Conservation (phyloP, 108 stramenopile genomes). For the Discostella stelligeroides region DNA sequence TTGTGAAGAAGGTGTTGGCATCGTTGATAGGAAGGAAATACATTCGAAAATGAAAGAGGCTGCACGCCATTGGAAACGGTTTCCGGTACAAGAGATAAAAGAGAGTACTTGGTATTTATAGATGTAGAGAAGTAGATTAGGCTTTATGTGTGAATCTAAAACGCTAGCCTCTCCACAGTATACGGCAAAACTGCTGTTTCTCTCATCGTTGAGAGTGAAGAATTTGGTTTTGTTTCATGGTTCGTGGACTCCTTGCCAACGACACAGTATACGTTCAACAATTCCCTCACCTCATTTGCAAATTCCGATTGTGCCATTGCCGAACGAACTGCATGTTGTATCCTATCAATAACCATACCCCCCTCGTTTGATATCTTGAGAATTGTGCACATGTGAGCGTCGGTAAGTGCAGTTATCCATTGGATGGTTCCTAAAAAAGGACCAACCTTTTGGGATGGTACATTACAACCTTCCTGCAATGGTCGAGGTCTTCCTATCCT, state of each 20-base stretch:
- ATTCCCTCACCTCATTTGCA: constrained; percentile 41
- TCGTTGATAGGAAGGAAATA: constrained; percentile 37
- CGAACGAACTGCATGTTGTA: constrained; percentile 37
- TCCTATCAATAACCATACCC: constrained; percentile 32
- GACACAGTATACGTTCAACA: constrained; percentile 12
- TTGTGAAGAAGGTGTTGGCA: background rate
- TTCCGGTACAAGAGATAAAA: constrained; percentile 50
- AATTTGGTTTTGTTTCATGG: background rate
- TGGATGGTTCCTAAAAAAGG: constrained; percentile 35
- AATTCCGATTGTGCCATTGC: constrained; percentile 38
- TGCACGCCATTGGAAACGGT: constrained; percentile 42
- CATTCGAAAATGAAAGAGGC: constrained; percentile 38
- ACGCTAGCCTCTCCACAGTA: constrained; percentile 41
- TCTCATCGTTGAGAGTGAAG: background rate
- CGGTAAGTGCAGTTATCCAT: constrained; percentile 50
- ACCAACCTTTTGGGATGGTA: background rate
- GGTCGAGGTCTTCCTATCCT: constrained; percentile 21
- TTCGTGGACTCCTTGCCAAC: background rate
- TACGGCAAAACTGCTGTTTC: constrained; percentile 34
- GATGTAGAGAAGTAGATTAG: background rate
- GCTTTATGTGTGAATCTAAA: constrained; percentile 9
- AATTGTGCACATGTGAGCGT: constrained; percentile 45
- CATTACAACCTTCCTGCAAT: background rate
- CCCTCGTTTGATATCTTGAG: constrained; percentile 41
- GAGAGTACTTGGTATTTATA: constrained; percentile 50